Evolutionary conservation across 78 protist genomes (phyloP).

Genomic region (Dictyostelium brefeldianum): DNA sequence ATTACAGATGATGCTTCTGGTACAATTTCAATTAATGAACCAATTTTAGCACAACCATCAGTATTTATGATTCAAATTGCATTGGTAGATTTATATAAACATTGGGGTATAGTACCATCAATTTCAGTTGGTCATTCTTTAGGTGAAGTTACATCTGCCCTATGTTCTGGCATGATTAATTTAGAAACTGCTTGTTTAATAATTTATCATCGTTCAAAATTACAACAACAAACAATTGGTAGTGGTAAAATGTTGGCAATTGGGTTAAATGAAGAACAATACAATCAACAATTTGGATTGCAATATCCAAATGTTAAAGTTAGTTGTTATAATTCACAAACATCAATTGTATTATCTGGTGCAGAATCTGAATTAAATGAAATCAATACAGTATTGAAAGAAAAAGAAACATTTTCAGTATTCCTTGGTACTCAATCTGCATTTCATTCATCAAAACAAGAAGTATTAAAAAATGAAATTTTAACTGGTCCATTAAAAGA

Average conservation of each 20-base stretch:
- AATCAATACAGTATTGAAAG: not conserved
- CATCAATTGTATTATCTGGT: constrained; percentile 14
- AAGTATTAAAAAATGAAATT: not conserved
- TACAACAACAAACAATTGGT: constrained; percentile 8
- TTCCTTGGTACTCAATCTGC: not conserved
- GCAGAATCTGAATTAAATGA: not conserved
- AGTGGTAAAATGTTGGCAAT: constrained; percentile 20
- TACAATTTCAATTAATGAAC: not conserved
- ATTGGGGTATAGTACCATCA: constrained; percentile 36
- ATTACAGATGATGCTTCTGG: not conserved
- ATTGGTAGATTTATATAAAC: constrained; percentile 11
- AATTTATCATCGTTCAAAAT: not conserved
- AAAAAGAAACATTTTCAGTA: not conserved
- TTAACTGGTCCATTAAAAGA: no score
- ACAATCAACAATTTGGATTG: not conserved
- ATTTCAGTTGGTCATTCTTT: constrained; percentile 53
- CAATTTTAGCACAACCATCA: constrained; percentile 64
- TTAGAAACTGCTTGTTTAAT: constrained; percentile 11
- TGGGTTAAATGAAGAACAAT: not conserved
- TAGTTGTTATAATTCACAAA: not conserved
- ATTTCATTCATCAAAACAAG: constrained; percentile 43
- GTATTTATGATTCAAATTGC: constrained; percentile 46
- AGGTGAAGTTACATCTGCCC: not conserved
- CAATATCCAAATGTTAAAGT: not conserved
- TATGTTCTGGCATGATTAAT: not conserved